Evolutionary conservation across 2,329 filamentous ascomycete species (phyloP).

Genomic region (Fusarium begoniae): DNA sequence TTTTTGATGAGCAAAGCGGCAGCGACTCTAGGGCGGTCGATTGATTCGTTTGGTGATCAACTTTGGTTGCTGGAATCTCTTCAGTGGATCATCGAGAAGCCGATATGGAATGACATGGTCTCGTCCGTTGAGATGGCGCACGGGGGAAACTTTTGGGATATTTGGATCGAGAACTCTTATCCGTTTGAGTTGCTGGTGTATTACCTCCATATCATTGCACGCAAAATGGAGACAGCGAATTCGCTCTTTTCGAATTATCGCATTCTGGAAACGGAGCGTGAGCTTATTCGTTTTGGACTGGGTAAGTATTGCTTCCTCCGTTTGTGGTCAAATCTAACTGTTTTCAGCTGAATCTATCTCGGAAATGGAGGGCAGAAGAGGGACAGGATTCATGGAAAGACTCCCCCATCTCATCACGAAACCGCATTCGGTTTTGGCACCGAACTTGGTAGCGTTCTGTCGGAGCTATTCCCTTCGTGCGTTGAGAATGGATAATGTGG

Average conservation of each 20-base stretch:
- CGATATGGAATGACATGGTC: background rate
- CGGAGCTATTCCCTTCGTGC: background rate
- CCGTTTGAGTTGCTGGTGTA: background rate
- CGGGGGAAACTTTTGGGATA: background rate
- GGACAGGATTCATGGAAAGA: background rate
- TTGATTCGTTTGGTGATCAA: background rate
- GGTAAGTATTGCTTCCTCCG: fast-evolving
- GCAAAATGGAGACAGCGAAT: background rate
- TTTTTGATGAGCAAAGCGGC: background rate
- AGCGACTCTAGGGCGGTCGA: background rate
- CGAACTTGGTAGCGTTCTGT: background rate
- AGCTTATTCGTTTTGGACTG: background rate
- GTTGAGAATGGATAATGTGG: background rate
- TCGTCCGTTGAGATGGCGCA: background rate
- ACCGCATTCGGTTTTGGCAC: background rate
- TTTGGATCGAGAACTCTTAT: background rate
- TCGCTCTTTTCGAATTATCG: background rate
- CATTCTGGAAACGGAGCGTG: background rate
- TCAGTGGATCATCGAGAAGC: background rate
- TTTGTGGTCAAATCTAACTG: fast-evolving
- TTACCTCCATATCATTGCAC: background rate
- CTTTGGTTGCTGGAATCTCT: background rate
- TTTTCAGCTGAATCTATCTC: background rate
- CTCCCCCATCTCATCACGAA: background rate
- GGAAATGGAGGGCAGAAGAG: background rate